Conservation (phyloP, 306 rosid genomes). For the Fagus crenata region DNA sequence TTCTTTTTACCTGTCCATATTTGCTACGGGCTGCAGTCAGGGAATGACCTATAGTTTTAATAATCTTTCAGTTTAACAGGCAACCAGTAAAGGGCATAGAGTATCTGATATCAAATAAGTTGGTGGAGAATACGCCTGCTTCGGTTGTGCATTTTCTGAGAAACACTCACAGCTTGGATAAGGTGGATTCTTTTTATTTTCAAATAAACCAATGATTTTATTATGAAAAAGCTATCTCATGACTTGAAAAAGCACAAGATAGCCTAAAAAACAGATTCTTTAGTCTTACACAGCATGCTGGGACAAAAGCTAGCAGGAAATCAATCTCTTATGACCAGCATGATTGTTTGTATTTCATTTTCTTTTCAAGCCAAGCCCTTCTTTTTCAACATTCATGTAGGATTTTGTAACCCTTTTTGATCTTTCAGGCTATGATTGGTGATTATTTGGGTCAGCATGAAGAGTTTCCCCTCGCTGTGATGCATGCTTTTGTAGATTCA, state of each 20-base stretch:
- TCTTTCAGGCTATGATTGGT: conserved; percentile 85
- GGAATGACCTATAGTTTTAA: conserved; percentile 51
- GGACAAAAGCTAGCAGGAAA: neutral
- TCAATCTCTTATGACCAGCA: neutral
- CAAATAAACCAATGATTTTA: too few relatives aligned
- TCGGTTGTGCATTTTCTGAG: conserved; percentile 91
- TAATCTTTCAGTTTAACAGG: conserved; percentile 85
- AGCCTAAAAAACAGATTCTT: neutral
- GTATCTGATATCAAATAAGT: conserved; percentile 74
- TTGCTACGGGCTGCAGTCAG: conserved; percentile 26
- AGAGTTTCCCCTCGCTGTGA: conserved; percentile 96
- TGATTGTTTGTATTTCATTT: neutral
- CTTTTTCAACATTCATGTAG: conserved; percentile 29
- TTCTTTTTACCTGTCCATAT: conserved; percentile 19
- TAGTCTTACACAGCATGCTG: conserved; percentile 21
- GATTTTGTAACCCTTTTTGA: conserved; percentile 25
- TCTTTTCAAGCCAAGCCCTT: conserved; percentile 3
- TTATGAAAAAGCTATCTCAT: too few relatives aligned
- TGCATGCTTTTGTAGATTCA: conserved; percentile 96
- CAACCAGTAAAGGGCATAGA: conserved; percentile 84
- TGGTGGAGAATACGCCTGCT: conserved; percentile 81
- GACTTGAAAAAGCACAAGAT: too few relatives aligned
- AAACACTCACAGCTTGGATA: conserved; percentile 78
- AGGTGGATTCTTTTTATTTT: conserved; percentile 47
- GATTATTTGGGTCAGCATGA: conserved; percentile 99